Conservation (phyloP, 495 filamentous ascomycete genomes). For the Aspergillus conjunctus region DNA sequence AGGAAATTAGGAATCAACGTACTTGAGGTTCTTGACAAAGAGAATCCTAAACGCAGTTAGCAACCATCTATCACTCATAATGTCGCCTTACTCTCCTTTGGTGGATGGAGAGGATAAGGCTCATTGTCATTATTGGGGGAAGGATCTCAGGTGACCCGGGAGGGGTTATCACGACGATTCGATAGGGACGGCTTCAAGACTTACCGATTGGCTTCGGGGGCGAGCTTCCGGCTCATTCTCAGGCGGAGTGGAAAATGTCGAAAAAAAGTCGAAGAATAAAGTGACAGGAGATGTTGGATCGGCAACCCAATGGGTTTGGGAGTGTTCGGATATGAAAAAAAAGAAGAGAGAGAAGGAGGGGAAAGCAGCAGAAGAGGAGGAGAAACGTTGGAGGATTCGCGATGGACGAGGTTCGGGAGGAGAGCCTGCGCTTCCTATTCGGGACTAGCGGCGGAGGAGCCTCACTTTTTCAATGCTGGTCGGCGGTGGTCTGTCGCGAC, state of each 20-base stretch:
- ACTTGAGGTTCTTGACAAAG: constrained; percentile 98
- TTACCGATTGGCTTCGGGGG: constrained; percentile 93
- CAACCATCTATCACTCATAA: background rate
- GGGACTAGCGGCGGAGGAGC: constrained; percentile 35
- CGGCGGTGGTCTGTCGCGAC: background rate
- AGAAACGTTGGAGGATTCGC: constrained; percentile 16
- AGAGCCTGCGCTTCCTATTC: constrained; percentile 29
- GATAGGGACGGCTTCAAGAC: constrained; percentile 35
- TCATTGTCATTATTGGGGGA: constrained; percentile 15
- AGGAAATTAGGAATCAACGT: constrained; percentile 35
- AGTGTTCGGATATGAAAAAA: constrained; percentile 19
- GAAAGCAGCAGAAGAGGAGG: constrained; percentile 16
- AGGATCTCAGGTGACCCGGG: constrained; percentile 21
- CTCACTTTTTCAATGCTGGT: constrained; percentile 23
- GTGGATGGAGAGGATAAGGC: constrained; percentile 14
- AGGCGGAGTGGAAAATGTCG: constrained; percentile 27
- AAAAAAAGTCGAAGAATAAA: constrained; percentile 11
- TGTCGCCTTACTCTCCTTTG: background rate
- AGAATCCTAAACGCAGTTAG: constrained; percentile 67
- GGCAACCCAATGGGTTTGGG: constrained; percentile 26
- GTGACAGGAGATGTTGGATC: constrained; percentile 15
- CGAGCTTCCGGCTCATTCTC: constrained; percentile 73
- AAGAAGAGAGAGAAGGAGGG: constrained; percentile 16
- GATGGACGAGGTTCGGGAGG: constrained; percentile 30
- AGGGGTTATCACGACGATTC: constrained; percentile 36